Evolutionary conservation across 257 asterid species (phyloP), one percentile per base, ranked within the genome.

Genomic region (Gentiana dahurica): DNA sequence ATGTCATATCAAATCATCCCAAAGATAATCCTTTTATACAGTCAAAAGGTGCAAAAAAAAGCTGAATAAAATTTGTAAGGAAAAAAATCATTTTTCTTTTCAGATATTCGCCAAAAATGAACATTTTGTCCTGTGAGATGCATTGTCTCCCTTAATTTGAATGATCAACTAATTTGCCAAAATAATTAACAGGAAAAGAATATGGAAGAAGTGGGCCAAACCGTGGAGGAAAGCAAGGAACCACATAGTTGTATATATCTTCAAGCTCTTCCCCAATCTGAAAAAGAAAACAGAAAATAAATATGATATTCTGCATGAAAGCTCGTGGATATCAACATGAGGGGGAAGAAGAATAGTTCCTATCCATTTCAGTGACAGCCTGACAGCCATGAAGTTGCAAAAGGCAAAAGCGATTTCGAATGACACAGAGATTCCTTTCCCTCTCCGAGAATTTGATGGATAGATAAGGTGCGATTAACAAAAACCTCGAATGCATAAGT

Each of bases 181-280:
- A 4, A 39, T 39, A 39, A 24, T 24, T 24, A 24, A 24, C 24
- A 24, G 24, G 24, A 24, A 39, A 7, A 39, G 44, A 5, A 41
- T 41, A 41, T 5, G 8, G 44, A 4, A 39, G 8, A 39, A 39
- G 6, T 39, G 8, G 44, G 44, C 44, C 75, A 65, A 65, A 86
- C 96, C 97, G 86, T 47, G 94, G 95, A 71, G 95, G 97, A 73
- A 89, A 89, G 79, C 97, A 89, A 47, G 96, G 97, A 59, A 95
- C 95, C 69, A 86, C 96, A 41, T 80, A 79, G 71, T 89, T 95
- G 57, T 86, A 89, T 70, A 80, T 83, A 74, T 86, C 95, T 62
- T 95, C 97, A 61, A 89, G 96, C 78, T 89, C 97, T 80, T 89
- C 96, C 38, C 91, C 93, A 68, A 89, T 80, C 97, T 89, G 96